Conservation (phyloP, 1,284 basidiomycete species). For the Boletus sp. region DNA sequence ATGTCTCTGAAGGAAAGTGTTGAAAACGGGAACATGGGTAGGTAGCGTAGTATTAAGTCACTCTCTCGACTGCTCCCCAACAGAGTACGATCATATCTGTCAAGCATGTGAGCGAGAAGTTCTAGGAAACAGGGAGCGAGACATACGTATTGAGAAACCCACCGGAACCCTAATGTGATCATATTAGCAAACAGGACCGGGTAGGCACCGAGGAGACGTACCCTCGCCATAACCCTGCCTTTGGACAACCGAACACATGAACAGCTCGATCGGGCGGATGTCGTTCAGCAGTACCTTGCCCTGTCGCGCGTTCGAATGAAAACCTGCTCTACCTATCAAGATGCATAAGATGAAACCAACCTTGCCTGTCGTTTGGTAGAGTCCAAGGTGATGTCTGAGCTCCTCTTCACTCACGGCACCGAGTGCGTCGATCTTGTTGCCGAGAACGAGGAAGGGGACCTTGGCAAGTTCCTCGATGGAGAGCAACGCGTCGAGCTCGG, state of each 20-base stretch:
- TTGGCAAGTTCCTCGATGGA: slow-evolving; percentile 92
- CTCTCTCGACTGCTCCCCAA: slow-evolving; percentile 4
- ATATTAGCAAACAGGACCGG: slow-evolving; percentile 4
- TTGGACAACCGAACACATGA: slow-evolving; percentile 99
- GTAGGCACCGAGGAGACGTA: slow-evolving; percentile 27
- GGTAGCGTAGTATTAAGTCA: slow-evolving; percentile 23
- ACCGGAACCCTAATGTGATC: slow-evolving; percentile 76
- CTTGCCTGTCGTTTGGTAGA: slow-evolving; percentile 99
- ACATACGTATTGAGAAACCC: slow-evolving; percentile 94
- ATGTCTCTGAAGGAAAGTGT: slow-evolving; percentile 13
- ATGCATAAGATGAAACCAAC: slow-evolving; percentile 39
- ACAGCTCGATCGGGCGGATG: slow-evolving; percentile 98
- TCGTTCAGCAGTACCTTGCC: slow-evolving; percentile 96
- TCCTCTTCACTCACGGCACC: slow-evolving; percentile 98
- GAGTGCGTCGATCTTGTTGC: slow-evolving; percentile 99
- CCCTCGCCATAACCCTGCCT: slow-evolving; percentile 98
- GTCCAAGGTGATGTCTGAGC: slow-evolving; percentile 89
- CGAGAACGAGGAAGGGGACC: slow-evolving; percentile 97
- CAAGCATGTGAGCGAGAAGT: slow-evolving; percentile 14
- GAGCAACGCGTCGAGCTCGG: slow-evolving; percentile 93
- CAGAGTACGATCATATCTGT: slow-evolving; percentile 28
- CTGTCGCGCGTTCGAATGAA: slow-evolving; percentile 38
- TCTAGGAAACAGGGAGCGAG: background rate
- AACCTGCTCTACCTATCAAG: background rate
- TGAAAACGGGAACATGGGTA: slow-evolving; percentile 16